Evolutionary conservation across 345 rosid species (phyloP).

Genomic region (Iberis pinnata): DNA sequence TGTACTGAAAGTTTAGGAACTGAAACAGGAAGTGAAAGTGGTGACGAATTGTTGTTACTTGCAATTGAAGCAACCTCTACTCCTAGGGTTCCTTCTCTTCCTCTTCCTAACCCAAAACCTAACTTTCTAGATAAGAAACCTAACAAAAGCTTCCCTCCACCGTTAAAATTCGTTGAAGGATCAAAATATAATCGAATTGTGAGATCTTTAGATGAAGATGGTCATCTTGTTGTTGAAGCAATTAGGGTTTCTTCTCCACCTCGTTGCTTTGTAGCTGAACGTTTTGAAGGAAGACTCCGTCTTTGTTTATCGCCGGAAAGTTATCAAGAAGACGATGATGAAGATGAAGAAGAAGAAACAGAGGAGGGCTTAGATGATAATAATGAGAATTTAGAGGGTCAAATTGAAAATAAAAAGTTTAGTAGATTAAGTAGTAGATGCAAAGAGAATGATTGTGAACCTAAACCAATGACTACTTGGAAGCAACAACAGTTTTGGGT

Average conservation of each 20-base stretch:
- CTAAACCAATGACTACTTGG: constrained; percentile 45
- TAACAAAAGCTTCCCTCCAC: constrained; percentile 63
- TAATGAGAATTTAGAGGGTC: constrained; percentile 28
- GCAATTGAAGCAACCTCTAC: constrained; percentile 21
- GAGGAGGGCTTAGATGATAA: background rate
- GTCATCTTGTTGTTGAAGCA: constrained; percentile 64
- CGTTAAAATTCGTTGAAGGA: constrained; percentile 53
- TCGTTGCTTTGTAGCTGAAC: constrained; percentile 50
- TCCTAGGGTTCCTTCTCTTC: constrained; percentile 16
- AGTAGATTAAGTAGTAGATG: constrained; percentile 41
- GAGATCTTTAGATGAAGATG: constrained; percentile 55
- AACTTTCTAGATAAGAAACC: constrained; percentile 30
- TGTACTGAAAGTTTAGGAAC: constrained; percentile 88
- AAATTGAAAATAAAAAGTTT: constrained; percentile 37
- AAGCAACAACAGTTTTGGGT: constrained; percentile 49
- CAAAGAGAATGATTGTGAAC: constrained; percentile 42
- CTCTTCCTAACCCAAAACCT: constrained; percentile 3
- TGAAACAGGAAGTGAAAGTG: constrained; percentile 62
- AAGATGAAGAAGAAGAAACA: constrained; percentile 10
- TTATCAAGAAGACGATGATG: background rate
- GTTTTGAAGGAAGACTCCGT: constrained; percentile 68
- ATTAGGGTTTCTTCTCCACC: constrained; percentile 24
- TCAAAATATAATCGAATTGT: constrained; percentile 37
- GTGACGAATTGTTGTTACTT: constrained; percentile 36
- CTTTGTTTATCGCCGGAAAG: constrained; percentile 34